phyloP scores from a whole-genome alignment of 176 grass and related monocot genomes.

The Cenchrus americanus region DNA sequence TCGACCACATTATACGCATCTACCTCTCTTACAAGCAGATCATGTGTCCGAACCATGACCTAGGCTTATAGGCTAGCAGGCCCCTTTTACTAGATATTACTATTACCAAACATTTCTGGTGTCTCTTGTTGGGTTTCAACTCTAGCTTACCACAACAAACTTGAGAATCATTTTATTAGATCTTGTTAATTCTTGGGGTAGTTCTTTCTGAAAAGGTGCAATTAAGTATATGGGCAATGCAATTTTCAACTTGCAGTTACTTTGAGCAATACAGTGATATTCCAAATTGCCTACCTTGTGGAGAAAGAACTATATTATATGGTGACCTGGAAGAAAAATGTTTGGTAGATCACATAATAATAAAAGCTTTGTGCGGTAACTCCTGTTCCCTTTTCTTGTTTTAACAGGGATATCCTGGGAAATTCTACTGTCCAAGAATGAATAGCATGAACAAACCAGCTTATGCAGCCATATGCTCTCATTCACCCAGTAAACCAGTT shows the following conservation, averaged over 20 bases:
- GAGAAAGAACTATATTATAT: constrained; percentile 4
- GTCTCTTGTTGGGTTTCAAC: not conserved
- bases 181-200: constrained; percentile 8
- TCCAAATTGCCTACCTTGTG: not conserved
- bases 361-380: constrained; percentile 39
- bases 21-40: not conserved
- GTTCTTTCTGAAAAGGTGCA: not conserved
- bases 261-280: constrained; percentile 6
- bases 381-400: constrained; percentile 27
- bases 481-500: constrained; percentile 95
- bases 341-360: constrained; percentile 31
- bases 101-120: not conserved
- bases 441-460: constrained; percentile 99
- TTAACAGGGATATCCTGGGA: constrained; percentile 95
- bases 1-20: no score
- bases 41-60: not conserved
- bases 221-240: not conserved
- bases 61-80: not conserved
- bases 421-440: constrained; percentile 99
- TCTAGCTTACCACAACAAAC: not conserved
- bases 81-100: not conserved
- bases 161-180: constrained; percentile 7
- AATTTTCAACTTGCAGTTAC: constrained; percentile 20
- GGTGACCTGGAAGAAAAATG: constrained; percentile 16
- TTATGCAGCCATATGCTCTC: constrained; percentile 97